Percentiles rank a stretch among this genome's conserved stretches.
These are phyloP conservation scores for Russula earlei DNA, from an alignment of 768 basidiomycete species.

Conservation along the genomic window DNA sequence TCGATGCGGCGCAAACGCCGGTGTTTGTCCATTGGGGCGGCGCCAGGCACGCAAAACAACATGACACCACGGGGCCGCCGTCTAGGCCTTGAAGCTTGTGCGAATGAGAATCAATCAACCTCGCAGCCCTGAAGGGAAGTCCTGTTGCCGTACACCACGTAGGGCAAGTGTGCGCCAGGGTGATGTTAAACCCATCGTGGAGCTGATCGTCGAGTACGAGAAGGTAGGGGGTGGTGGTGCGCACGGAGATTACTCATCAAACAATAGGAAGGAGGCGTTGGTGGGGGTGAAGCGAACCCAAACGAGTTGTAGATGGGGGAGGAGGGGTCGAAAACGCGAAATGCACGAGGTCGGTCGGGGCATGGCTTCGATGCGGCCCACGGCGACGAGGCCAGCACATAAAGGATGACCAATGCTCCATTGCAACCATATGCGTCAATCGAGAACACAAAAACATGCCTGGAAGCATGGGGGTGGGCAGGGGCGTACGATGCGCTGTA, in stretches of 20 bases:
- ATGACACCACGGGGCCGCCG: constrained; percentile 15
- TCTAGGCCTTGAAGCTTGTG: constrained; percentile 8
- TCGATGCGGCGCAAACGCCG: constrained; percentile 16
- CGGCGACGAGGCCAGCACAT: constrained; percentile 1
- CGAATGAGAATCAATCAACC: background rate
- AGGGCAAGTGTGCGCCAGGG: background rate
- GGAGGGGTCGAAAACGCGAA: constrained; percentile 4
- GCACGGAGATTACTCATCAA: constrained; percentile 9
- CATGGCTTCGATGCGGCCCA: background rate
- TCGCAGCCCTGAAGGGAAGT: background rate
- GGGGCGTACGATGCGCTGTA: background rate
- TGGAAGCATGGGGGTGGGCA: background rate
- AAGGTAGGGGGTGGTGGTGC: background rate
- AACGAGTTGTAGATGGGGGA: too few relatives aligned
- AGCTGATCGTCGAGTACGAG: constrained; percentile 9
- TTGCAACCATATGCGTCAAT: constrained; percentile 9
- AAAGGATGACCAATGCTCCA: constrained; percentile 8
- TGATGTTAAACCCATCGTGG: background rate
- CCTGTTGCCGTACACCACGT: background rate
- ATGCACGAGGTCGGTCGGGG: constrained; percentile 13
- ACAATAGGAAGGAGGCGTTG: background rate
- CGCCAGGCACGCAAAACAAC: constrained; percentile 12
- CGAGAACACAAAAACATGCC: constrained; percentile 5
- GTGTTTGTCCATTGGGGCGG: constrained; percentile 1
- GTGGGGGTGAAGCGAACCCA: background rate